A percentile compares a stretch with the other conserved stretches of the same genome.
phyloP scores from a whole-genome alignment of 768 basidiomycete species.

The Rhizopogon roseolus region DNA sequence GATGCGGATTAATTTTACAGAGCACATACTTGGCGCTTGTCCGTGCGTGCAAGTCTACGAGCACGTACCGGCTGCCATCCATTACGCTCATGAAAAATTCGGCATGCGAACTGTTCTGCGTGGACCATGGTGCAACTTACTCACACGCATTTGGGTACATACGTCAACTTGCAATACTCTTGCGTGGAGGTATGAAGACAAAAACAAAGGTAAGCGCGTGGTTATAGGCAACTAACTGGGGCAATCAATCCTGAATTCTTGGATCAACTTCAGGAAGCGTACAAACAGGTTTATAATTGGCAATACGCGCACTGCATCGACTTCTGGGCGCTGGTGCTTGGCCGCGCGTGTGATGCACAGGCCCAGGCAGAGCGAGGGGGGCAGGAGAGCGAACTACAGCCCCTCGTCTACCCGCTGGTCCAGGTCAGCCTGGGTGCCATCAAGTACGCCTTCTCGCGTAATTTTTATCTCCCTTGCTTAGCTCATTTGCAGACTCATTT shows the following conservation, averaged over 20 bases:
- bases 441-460: conserved; percentile 50
- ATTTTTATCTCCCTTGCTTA: neutral
- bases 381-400: conserved; percentile 71
- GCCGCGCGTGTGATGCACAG: conserved; percentile 68
- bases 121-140: conserved; percentile 71
- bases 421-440: conserved; percentile 93
- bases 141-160: conserved; percentile 97
- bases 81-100: conserved; percentile 98
- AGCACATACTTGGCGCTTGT: conserved; percentile 87
- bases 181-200: conserved; percentile 87
- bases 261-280: conserved; percentile 60
- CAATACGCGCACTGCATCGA: conserved; percentile 95
- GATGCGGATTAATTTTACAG: conserved; percentile 32
- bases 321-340: conserved; percentile 91
- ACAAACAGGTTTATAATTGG: conserved; percentile 97
- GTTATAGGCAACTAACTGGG: neutral
- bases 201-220: conserved; percentile 62
- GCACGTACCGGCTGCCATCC: conserved; percentile 78
- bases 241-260: conserved; percentile 2
- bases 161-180: conserved; percentile 88
- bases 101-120: conserved; percentile 85
- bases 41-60: conserved; percentile 82
- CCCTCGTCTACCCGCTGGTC: conserved; percentile 93
- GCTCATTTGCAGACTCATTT: conserved; percentile 60
- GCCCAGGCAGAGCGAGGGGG: conserved; percentile 44